Conservation (phyloP, 2,329 filamentous ascomycete genomes). For the Arachnopeziza araneosa region DNA sequence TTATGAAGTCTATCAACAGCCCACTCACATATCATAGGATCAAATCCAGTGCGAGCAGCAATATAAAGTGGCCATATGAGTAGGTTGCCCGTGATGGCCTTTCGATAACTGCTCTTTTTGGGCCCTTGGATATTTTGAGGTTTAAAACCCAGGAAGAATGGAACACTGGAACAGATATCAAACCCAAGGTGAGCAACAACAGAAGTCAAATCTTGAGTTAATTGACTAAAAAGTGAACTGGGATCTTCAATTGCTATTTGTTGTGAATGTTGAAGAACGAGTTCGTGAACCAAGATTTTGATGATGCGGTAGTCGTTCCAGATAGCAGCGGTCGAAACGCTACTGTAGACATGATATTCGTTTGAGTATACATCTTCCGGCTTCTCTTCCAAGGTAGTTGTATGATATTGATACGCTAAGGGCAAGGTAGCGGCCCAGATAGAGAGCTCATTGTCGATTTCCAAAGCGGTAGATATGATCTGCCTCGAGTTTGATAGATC, state of each 20-base stretch:
- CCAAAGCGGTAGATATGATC: conserved; percentile 11
- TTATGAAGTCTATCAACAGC: conserved; percentile 18
- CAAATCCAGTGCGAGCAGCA: conserved; percentile 16
- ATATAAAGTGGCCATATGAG: conserved; percentile 25
- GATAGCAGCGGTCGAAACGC: conserved; percentile 18
- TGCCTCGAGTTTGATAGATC: conserved; percentile 18
- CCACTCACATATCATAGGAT: conserved; percentile 22
- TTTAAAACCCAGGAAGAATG: conserved; percentile 18
- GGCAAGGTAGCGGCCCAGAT: conserved; percentile 14
- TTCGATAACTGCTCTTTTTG: background rate
- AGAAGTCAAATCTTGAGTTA: conserved; percentile 10
- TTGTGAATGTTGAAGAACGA: conserved; percentile 19
- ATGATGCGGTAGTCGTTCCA: conserved; percentile 25
- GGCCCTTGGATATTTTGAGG: background rate
- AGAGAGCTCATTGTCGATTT: conserved; percentile 18
- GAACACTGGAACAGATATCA: conserved; percentile 25
- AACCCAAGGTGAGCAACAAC: conserved; percentile 16
- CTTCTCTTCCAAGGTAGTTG: conserved; percentile 9
- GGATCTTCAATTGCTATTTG: conserved; percentile 7
- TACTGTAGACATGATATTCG: conserved; percentile 24
- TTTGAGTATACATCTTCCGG: conserved; percentile 21
- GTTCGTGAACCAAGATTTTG: conserved; percentile 23
- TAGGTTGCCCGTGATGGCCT: conserved; percentile 19
- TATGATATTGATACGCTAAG: conserved; percentile 14
- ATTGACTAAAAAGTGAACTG: conserved; percentile 3